phyloP scores from a whole-genome alignment of 1,284 basidiomycete genomes.

The Papiliotrema terrestris region DNA sequence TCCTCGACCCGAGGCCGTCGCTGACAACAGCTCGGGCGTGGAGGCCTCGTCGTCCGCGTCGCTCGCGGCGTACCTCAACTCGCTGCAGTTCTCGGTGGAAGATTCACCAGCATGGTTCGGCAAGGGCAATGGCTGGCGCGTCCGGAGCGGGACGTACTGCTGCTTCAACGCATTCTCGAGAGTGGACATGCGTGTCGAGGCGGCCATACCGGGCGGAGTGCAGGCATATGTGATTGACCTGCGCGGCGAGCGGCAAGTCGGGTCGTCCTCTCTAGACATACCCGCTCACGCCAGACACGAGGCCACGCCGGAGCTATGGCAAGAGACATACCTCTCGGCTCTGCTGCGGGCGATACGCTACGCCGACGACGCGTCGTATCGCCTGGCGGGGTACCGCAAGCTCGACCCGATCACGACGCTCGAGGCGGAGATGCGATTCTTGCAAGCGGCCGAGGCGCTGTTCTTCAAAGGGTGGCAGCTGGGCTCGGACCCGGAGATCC shows the following conservation, averaged over 20 bases:
- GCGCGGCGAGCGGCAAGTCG: slow-evolving; percentile 80
- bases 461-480: slow-evolving; percentile 98
- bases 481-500: slow-evolving; percentile 96
- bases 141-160: slow-evolving; percentile 91
- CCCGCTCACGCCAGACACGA: slow-evolving; percentile 69
- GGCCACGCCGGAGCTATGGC: slow-evolving; percentile 89
- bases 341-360: slow-evolving; percentile 88
- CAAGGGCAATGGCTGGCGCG: slow-evolving; percentile 81
- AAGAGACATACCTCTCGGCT: slow-evolving; percentile 94
- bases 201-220: slow-evolving; percentile 97
- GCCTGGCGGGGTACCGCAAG: slow-evolving; percentile 89
- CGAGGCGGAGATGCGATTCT: slow-evolving; percentile 84
- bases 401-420: slow-evolving; percentile 88
- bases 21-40: slow-evolving; percentile 70
- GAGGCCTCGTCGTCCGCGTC: slow-evolving; percentile 97
- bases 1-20: neutral
- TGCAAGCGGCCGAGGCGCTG: slow-evolving; percentile 84
- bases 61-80: slow-evolving; percentile 96
- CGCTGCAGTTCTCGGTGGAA: slow-evolving; percentile 90
- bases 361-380: slow-evolving; percentile 89
- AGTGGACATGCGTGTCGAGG: slow-evolving; percentile 94
- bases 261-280: slow-evolving; percentile 55
- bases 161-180: slow-evolving; percentile 98
- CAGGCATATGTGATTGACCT: slow-evolving; percentile 91
- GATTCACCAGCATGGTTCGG: slow-evolving; percentile 91